Percentiles rank a stretch among this genome's conserved stretches.
These are phyloP conservation scores for Saposhnikovia divaricata DNA, from an alignment of 129 eudicot genomes.

Conservation along the genomic window DNA sequence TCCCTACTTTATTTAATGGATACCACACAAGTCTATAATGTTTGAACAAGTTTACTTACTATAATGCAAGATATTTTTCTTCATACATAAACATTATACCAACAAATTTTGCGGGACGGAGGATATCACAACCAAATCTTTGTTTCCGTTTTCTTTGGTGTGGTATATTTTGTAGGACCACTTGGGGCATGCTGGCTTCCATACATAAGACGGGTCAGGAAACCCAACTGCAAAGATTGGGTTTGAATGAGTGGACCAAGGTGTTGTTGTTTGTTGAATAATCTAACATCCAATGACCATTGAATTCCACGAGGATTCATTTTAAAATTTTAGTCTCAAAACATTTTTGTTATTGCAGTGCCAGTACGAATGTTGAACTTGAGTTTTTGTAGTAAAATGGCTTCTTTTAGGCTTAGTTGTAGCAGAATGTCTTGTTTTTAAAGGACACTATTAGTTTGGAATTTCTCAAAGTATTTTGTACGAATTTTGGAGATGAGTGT, in stretches of 20 bases:
- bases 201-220: not conserved
- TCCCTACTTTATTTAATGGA: too few relatives aligned
- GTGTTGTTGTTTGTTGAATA: constrained; percentile 3
- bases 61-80: too few relatives aligned
- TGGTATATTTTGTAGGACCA: not conserved
- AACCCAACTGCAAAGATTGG: constrained; percentile 3
- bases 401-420: not conserved
- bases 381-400: not conserved
- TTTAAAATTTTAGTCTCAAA: not conserved
- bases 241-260: not conserved
- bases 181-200: constrained; percentile 8
- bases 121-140: not conserved
- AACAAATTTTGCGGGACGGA: not conserved
- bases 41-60: not conserved
- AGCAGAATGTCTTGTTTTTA: not conserved
- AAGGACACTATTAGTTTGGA: not conserved
- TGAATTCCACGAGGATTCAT: not conserved
- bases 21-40: too few relatives aligned
- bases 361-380: not conserved
- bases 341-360: not conserved
- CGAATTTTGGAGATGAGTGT: not conserved
- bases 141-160: not conserved
- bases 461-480: too few relatives aligned
- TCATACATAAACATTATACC: not conserved
- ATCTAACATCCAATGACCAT: not conserved